A percentile compares a stretch with the other conserved stretches of the same genome.
These are phyloP conservation scores for Sclerotinia subarctica DNA, from an alignment of 2,329 filamentous ascomycete species.

Conservation along the genomic window DNA sequence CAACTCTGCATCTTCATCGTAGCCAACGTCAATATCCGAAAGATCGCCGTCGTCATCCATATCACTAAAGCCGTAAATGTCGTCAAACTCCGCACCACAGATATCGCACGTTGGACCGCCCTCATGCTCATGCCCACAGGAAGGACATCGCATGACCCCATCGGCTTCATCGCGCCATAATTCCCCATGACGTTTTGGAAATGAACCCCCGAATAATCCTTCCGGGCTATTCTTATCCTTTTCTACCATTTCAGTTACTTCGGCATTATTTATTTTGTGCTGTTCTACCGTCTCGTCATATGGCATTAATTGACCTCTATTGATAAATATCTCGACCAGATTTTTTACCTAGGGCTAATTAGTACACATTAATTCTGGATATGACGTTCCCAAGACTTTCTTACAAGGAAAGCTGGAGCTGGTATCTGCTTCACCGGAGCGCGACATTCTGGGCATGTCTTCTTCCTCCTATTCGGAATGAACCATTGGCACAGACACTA, in stretches of 20 bases:
- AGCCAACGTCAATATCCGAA: conserved; percentile 33
- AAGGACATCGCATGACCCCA: conserved; percentile 59
- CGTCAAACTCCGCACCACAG: conserved; percentile 43
- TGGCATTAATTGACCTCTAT: conserved; percentile 58
- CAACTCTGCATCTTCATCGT: conserved; percentile 29
- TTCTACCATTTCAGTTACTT: conserved; percentile 58
- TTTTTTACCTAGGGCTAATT: conserved; percentile 52
- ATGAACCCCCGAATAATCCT: conserved; percentile 61
- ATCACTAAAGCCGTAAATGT: conserved; percentile 28
- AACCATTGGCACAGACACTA: conserved; percentile 41
- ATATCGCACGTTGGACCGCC: conserved; percentile 51
- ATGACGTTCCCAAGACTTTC: conserved; percentile 25
- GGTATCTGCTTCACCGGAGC: conserved; percentile 55
- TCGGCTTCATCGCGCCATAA: conserved; percentile 54
- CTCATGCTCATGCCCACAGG: conserved; percentile 61
- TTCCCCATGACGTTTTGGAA: conserved; percentile 23
- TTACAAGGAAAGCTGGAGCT: conserved; percentile 61
- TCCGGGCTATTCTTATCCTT: conserved; percentile 53
- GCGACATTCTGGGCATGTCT: conserved; percentile 68
- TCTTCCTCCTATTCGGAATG: conserved; percentile 48
- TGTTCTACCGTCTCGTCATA: conserved; percentile 61
- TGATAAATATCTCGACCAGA: conserved; percentile 60
- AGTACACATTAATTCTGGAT: conserved; percentile 12
- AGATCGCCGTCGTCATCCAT: conserved; percentile 8
- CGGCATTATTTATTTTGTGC: conserved; percentile 53